These are phyloP conservation scores for Xylariaceae sp. DNA, from an alignment of 2,329 filamentous ascomycete genomes.

Conservation along the genomic window DNA sequence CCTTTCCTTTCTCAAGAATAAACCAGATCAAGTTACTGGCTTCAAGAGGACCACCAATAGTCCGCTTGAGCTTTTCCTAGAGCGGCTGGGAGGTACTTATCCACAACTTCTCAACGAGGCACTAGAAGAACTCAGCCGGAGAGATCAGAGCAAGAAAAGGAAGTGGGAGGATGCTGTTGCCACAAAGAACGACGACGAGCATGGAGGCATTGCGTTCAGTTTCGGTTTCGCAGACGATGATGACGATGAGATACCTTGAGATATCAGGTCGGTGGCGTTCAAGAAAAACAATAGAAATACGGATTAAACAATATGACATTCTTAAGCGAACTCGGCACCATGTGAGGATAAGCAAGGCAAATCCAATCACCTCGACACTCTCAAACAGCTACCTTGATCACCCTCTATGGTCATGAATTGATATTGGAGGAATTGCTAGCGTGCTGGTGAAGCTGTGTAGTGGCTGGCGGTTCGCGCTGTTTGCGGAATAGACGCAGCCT, in stretches of 20 bases:
- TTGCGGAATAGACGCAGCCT: constrained; percentile 8
- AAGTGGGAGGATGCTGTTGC: constrained; percentile 86
- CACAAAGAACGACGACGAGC: constrained; percentile 48
- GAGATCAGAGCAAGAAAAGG: constrained; percentile 70
- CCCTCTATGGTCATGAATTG: no score
- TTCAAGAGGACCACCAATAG: constrained; percentile 75
- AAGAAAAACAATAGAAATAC: neutral
- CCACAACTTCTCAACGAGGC: constrained; percentile 72
- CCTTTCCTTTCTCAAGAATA: constrained; percentile 79
- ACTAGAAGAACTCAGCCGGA: constrained; percentile 68
- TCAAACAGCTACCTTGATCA: neutral
- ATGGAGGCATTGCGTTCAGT: constrained; percentile 52
- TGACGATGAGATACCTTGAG: constrained; percentile 53
- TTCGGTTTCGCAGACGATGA: constrained; percentile 59
- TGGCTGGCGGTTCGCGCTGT: constrained; percentile 14
- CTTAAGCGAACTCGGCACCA: neutral
- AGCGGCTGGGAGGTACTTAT: constrained; percentile 66
- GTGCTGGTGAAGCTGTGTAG: no score
- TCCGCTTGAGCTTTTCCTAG: constrained; percentile 76
- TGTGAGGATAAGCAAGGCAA: neutral
- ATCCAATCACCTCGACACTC: neutral
- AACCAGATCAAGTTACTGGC: constrained; percentile 84
- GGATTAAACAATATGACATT: neutral
- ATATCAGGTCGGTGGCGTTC: neutral
- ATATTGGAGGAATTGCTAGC: neutral